Percentiles rank a stretch among this genome's conserved stretches.
Conservation (phyloP, 805 yeast genomes). For the Komagataella pastoris region DNA sequence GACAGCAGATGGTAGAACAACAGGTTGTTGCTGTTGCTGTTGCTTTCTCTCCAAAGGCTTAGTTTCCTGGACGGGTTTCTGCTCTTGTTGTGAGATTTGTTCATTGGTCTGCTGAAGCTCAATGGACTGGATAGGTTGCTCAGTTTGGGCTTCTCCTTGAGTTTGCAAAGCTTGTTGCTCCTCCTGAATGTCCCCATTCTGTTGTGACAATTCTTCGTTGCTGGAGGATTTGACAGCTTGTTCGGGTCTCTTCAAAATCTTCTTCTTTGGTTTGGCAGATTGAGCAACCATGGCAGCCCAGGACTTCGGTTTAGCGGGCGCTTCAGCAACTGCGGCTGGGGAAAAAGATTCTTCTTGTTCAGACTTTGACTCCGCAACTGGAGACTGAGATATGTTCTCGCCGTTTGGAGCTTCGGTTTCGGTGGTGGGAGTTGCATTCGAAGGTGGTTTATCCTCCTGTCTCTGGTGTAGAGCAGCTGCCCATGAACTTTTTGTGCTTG, state of each 20-base stretch:
- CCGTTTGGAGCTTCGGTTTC: slow-evolving; percentile 3
- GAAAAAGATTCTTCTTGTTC: background rate
- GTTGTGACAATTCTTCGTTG: background rate
- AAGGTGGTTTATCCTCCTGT: slow-evolving; percentile 5
- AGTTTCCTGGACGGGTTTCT: background rate
- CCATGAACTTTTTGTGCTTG: slow-evolving; percentile 12
- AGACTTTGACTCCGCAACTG: slow-evolving; percentile 1
- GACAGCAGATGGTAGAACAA: slow-evolving; percentile 35
- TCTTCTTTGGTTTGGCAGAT: background rate
- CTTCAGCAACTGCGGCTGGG: slow-evolving; percentile 1
- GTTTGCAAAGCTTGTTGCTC: background rate
- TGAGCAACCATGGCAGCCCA: background rate
- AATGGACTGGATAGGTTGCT: background rate
- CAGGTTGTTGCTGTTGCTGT: slow-evolving; percentile 14
- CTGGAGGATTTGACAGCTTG: background rate
- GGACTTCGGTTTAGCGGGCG: slow-evolving; percentile 3
- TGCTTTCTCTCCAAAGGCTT: slow-evolving; percentile 2
- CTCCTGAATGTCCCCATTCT: background rate
- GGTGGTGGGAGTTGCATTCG: background rate
- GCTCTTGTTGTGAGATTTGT: background rate
- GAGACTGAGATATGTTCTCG: slow-evolving; percentile 1
- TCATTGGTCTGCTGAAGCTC: background rate
- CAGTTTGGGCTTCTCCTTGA: background rate
- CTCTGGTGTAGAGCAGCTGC: slow-evolving; percentile 18
- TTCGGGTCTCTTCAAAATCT: slow-evolving; percentile 1